Percentiles rank a stretch among this genome's conserved stretches.
Evolutionary conservation across 2,329 filamentous ascomycete genomes (phyloP).

Genomic region (Botrytis medusae): DNA sequence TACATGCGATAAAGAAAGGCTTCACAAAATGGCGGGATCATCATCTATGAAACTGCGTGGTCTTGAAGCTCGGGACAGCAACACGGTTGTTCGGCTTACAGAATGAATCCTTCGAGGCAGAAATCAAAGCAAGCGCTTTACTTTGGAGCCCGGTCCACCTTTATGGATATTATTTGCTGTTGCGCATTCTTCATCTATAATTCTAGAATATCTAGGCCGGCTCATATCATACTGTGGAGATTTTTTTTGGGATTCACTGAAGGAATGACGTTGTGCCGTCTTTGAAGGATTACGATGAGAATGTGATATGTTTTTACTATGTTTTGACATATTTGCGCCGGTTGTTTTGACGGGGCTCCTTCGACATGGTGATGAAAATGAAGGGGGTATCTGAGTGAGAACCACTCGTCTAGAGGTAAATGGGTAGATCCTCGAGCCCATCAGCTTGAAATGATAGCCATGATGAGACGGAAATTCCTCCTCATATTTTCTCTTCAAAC

Average conservation of each 20-base stretch:
- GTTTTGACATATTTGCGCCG: neutral
- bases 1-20: neutral
- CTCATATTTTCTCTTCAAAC: neutral
- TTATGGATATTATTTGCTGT: neutral
- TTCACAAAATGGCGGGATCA: neutral
- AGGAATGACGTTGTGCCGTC: neutral
- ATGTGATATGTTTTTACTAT: neutral
- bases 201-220: too few relatives aligned
- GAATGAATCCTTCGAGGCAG: neutral
- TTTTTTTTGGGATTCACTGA: neutral
- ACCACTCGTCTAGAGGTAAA: rapidly evolving
- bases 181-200: neutral
- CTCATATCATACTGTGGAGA: neutral
- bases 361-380: neutral
- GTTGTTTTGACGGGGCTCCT: neutral
- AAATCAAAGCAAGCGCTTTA: constrained; percentile 2
- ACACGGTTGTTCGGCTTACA: neutral
- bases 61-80: neutral
- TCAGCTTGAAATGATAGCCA: too few relatives aligned
- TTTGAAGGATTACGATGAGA: neutral
- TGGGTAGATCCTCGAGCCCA: neutral
- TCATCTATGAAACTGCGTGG: neutral
- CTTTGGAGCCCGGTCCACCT: neutral
- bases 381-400: too few relatives aligned
- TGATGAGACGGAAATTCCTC: neutral